These are phyloP conservation scores for Suillus lakei DNA, from an alignment of 768 basidiomycete species.

Conservation along the genomic window DNA sequence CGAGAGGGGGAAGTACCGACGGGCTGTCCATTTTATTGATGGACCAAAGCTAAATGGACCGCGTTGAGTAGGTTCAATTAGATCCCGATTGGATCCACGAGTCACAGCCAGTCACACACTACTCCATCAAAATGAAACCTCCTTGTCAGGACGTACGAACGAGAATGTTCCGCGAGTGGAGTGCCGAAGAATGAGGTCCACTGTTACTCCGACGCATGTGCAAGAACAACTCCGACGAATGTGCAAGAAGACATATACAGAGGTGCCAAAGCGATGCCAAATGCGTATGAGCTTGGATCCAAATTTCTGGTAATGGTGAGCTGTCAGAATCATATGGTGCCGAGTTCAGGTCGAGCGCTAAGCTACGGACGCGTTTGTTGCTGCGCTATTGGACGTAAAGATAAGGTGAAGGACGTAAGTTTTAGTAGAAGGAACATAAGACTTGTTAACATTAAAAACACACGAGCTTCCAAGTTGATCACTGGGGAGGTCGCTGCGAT, in stretches of 20 bases:
- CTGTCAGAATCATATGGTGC: neutral
- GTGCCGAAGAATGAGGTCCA: neutral
- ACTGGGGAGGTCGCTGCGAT: neutral
- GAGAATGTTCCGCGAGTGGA: constrained; percentile 8
- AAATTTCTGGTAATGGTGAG: neutral
- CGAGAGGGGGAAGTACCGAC: too few species aligned
- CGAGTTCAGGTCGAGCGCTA: too few species aligned
- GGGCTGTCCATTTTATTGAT: neutral
- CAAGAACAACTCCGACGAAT: neutral
- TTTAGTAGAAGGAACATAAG: neutral
- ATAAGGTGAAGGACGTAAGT: neutral
- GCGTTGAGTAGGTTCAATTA: neutral
- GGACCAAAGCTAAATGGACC: neutral
- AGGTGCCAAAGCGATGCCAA: too few species aligned
- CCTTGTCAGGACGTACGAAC: neutral
- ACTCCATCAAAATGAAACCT: neutral
- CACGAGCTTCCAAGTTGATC: too few species aligned
- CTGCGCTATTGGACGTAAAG: neutral
- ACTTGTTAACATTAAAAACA: too few species aligned
- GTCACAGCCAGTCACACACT: neutral
- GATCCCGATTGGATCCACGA: neutral
- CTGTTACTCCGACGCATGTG: constrained; percentile 2
- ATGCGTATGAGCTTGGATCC: too few species aligned
- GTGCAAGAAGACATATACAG: neutral
- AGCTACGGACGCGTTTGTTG: too few species aligned